These are phyloP conservation scores for Hansenula lynferdii DNA, from an alignment of 1,139 yeast species.

Conservation along the genomic window DNA sequence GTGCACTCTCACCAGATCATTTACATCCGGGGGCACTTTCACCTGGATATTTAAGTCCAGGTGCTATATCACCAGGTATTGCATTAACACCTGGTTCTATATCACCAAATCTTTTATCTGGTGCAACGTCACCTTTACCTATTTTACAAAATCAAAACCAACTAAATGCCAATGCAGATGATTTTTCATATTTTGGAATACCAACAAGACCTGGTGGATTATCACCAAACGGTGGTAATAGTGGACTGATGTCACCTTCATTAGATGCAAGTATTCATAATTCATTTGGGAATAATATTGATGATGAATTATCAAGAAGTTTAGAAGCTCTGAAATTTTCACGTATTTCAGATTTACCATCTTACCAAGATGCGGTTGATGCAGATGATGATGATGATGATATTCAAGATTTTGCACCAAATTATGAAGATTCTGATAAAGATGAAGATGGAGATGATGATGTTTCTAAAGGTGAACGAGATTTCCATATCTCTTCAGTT, in stretches of 20 bases:
- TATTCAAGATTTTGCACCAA: conserved; percentile 31
- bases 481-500: neutral
- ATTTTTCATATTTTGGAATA: conserved; percentile 2
- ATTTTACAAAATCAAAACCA: conserved; percentile 1
- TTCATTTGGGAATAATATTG: neutral
- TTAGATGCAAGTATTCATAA: conserved; percentile 1
- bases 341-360: conserved; percentile 30
- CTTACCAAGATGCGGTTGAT: conserved; percentile 35
- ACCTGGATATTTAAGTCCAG: neutral
- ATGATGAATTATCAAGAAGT: conserved; percentile 6
- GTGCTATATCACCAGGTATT: neutral
- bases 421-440: conserved; percentile 21
- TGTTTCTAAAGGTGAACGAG: neutral
- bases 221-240: no score
- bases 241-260: conserved; percentile 2
- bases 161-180: neutral
- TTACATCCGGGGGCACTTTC: no score
- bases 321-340: conserved; percentile 22
- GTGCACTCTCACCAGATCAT: neutral
- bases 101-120: neutral
- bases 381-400: conserved; percentile 25
- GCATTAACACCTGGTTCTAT: neutral
- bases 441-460: neutral
- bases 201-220: conserved; percentile 23
- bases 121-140: neutral